Evolutionary conservation across 2,329 filamentous ascomycete species (phyloP).

Genomic region (Ambrosiella beaveri): DNA sequence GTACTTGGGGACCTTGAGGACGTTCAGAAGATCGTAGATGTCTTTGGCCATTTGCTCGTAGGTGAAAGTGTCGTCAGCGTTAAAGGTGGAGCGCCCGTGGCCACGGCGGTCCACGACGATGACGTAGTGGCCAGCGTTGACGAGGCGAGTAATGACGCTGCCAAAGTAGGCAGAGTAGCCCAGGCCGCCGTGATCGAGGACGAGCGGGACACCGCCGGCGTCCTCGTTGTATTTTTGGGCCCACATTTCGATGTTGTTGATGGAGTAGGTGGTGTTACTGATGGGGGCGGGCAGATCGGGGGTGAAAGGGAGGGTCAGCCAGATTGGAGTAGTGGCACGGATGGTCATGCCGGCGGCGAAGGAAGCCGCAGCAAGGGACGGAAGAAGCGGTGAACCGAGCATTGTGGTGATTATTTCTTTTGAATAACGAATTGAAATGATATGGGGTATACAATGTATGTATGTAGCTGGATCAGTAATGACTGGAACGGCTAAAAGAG

Average conservation of each 20-base stretch:
- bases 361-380: conserved; percentile 1
- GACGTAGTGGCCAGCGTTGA: conserved; percentile 21
- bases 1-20: conserved; percentile 18
- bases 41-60: conserved; percentile 24
- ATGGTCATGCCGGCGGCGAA: conserved; percentile 15
- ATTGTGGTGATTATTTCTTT: background rate
- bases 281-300: conserved; percentile 23
- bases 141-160: conserved; percentile 21
- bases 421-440: background rate
- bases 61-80: conserved; percentile 22
- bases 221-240: conserved; percentile 25
- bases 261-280: conserved; percentile 16
- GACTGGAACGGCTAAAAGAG: background rate
- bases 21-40: conserved; percentile 19
- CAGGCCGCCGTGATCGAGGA: conserved; percentile 25
- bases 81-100: conserved; percentile 25
- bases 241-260: conserved; percentile 26
- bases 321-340: conserved; percentile 17
- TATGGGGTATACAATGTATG: background rate
- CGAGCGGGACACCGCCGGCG: conserved; percentile 20
- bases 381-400: conserved; percentile 4
- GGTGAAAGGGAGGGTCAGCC: conserved; percentile 22
- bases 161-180: conserved; percentile 26
- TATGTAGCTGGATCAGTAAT: background rate
- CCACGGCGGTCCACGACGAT: conserved; percentile 26